A percentile compares a stretch with the other conserved stretches of the same genome.
Evolutionary conservation across 306 rosid genomes (phyloP).

Genomic region (Betula pendula): DNA sequence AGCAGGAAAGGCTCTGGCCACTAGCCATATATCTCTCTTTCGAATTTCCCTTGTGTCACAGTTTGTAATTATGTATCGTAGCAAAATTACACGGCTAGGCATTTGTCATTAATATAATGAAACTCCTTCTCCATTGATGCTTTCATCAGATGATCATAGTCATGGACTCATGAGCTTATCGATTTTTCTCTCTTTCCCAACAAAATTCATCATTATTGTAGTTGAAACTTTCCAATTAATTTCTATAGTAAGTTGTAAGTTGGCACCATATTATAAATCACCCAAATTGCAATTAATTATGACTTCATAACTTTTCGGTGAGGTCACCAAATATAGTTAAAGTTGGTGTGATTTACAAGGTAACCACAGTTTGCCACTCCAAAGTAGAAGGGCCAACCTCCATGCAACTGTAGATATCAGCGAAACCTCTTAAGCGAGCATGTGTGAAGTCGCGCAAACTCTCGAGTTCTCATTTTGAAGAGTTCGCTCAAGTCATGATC

Average conservation of each 20-base stretch:
- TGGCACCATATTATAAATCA: too few relatives aligned
- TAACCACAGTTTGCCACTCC: background rate
- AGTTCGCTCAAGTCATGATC: too few relatives aligned
- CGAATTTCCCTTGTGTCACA: background rate
- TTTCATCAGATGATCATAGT: background rate
- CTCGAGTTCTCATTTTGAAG: too few relatives aligned
- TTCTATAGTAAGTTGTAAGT: too few relatives aligned
- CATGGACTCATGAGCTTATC: too few relatives aligned
- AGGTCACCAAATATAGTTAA: background rate
- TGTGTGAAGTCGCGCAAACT: too few relatives aligned
- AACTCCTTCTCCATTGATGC: background rate
- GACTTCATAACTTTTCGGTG: background rate
- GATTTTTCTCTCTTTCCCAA: background rate
- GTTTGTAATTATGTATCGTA: background rate
- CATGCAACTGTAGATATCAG: background rate
- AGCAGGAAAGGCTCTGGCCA: slow-evolving; percentile 86
- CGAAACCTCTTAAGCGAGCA: too few relatives aligned
- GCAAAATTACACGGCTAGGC: background rate
- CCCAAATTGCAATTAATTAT: too few relatives aligned
- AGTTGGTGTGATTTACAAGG: background rate
- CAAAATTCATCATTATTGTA: too few relatives aligned
- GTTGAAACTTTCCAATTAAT: too few relatives aligned
- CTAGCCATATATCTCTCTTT: slow-evolving; percentile 29
- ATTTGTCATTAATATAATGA: background rate
- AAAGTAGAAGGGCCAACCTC: background rate